phyloP scores from a whole-genome alignment of 2,329 filamentous ascomycete species.

The Neocucurbitaria cava region DNA sequence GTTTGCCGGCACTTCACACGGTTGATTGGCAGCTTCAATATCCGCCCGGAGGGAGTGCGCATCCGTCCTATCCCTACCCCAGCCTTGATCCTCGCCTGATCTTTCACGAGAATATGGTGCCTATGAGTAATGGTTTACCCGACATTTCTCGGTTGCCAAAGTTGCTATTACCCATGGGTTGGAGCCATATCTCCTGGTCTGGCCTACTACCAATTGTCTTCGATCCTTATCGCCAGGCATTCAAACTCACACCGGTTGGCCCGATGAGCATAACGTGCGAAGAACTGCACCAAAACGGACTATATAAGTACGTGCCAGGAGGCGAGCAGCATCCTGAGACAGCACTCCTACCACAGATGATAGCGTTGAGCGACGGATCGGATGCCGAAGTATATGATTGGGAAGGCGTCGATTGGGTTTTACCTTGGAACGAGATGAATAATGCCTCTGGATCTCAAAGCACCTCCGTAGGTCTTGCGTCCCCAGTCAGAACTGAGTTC shows the following conservation, averaged over 20 bases:
- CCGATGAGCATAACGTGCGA: slow-evolving; percentile 25
- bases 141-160: slow-evolving; percentile 5
- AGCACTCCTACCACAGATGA: slow-evolving; percentile 13
- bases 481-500: background rate
- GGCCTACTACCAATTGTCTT: slow-evolving; percentile 24
- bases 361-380: slow-evolving; percentile 17
- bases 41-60: slow-evolving; percentile 24
- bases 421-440: slow-evolving; percentile 11
- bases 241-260: slow-evolving; percentile 29
- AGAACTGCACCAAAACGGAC: slow-evolving; percentile 22
- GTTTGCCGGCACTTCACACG: slow-evolving; percentile 8
- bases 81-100: slow-evolving; percentile 16
- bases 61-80: slow-evolving; percentile 26
- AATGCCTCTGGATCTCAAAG: background rate
- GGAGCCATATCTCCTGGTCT: slow-evolving; percentile 23
- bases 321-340: slow-evolving; percentile 23
- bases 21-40: slow-evolving; percentile 22
- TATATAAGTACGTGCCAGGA: slow-evolving; percentile 23
- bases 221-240: slow-evolving; percentile 22
- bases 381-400: slow-evolving; percentile 24
- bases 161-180: slow-evolving; percentile 15
- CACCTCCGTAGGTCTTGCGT: background rate
- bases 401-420: slow-evolving; percentile 13
- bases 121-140: slow-evolving; percentile 20
- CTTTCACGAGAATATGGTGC: slow-evolving; percentile 17